A percentile compares a stretch with the other conserved stretches of the same genome.
These are phyloP conservation scores for Epichloe gansuensis DNA, from an alignment of 2,329 filamentous ascomycete species.

Conservation along the genomic window DNA sequence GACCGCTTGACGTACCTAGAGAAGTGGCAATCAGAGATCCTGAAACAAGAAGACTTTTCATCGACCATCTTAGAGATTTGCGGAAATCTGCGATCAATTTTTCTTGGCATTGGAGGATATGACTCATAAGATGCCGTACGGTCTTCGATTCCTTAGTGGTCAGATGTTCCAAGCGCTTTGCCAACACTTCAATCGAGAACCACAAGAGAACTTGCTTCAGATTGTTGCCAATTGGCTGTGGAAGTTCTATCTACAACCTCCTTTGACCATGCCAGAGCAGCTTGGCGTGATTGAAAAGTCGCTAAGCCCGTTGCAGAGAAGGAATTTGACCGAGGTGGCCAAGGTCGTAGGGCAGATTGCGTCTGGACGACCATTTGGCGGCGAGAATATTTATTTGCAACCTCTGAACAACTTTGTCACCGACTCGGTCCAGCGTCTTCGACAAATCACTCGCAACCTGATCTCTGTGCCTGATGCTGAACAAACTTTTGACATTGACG, in stretches of 20 bases:
- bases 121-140: slow-evolving; percentile 82
- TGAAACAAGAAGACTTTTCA: slow-evolving; percentile 85
- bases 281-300: slow-evolving; percentile 86
- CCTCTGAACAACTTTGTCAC: slow-evolving; percentile 85
- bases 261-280: slow-evolving; percentile 79
- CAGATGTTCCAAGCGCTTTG: slow-evolving; percentile 74
- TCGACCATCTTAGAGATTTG: slow-evolving; percentile 86
- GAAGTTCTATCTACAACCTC: slow-evolving; percentile 86
- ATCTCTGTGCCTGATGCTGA: slow-evolving; percentile 81
- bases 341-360: slow-evolving; percentile 87
- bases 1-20: slow-evolving; percentile 73
- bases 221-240: slow-evolving; percentile 85
- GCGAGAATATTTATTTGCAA: slow-evolving; percentile 90
- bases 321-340: slow-evolving; percentile 78
- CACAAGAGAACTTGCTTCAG: slow-evolving; percentile 66
- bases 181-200: slow-evolving; percentile 67
- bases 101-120: slow-evolving; percentile 71
- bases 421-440: slow-evolving; percentile 71
- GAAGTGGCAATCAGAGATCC: slow-evolving; percentile 93
- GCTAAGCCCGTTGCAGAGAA: slow-evolving; percentile 81
- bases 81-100: slow-evolving; percentile 92
- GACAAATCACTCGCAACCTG: slow-evolving; percentile 61
- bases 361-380: slow-evolving; percentile 79
- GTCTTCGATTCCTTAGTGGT: slow-evolving; percentile 75
- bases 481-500: slow-evolving; percentile 91